Percentiles rank a stretch among this genome's conserved stretches.
These are phyloP conservation scores for Penicillium sp. DNA, from an alignment of 2,329 filamentous ascomycete species.

Conservation along the genomic window DNA sequence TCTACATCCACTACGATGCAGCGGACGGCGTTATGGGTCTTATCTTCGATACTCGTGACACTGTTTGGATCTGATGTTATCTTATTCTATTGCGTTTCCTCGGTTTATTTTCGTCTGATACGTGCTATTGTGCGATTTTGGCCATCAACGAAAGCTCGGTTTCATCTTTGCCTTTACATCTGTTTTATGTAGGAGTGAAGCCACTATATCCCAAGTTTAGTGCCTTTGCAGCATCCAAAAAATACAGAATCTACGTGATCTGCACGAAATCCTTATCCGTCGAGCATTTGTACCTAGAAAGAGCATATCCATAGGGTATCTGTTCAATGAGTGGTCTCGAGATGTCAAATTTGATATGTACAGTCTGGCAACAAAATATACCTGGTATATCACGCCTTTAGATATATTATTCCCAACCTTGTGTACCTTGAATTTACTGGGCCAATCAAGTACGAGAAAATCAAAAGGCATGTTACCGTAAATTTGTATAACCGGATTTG, in stretches of 20 bases:
- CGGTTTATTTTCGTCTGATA: not conserved
- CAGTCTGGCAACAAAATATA: too few relatives aligned
- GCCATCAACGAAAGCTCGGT: conserved; percentile 4
- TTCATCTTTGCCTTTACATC: conserved; percentile 9
- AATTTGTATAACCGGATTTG: too few relatives aligned
- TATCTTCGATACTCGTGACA: conserved; percentile 8
- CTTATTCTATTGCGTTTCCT: not conserved
- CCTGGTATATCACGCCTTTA: too few relatives aligned
- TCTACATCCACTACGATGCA: conserved; percentile 14
- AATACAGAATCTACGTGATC: not conserved
- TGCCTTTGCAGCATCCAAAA: conserved; percentile 1
- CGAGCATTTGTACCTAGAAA: not conserved
- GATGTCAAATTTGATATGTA: too few relatives aligned
- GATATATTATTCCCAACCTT: too few relatives aligned
- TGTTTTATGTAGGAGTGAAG: conserved; percentile 1
- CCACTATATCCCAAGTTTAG: not conserved
- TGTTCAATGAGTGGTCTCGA: not conserved
- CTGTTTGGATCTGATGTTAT: not conserved
- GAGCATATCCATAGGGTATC: not conserved
- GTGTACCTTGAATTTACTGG: too few relatives aligned
- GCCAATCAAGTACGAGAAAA: too few relatives aligned
- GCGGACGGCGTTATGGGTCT: conserved; percentile 25
- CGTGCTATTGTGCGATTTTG: conserved; percentile 4
- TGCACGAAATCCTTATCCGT: not conserved
- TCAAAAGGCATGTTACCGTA: too few relatives aligned